Base-by-base conservation (phyloP, 2,329 filamentous ascomycete genomes). In the Xylariaceae sp. region DNA sequence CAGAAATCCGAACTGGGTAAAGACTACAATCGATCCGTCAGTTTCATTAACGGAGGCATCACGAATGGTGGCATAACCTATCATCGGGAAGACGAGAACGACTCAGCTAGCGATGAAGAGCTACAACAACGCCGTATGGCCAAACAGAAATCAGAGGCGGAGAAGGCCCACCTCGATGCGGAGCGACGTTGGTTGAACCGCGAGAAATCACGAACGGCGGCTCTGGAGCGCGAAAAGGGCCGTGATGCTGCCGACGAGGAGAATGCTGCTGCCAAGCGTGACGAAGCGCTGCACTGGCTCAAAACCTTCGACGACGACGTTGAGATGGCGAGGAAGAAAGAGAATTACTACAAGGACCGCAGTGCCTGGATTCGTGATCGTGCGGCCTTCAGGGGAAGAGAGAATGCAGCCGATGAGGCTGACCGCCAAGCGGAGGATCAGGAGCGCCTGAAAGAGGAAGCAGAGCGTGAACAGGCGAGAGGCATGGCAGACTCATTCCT, bases 401-500 rank as follows among this genome's bases (percentile, higher is more conserved):
- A 99, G 66, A 78, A 82, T 22, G 79, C 81, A 15, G 77, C 85
- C 27, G 94, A 99, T 63, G 89, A 91, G n/a, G 75, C 81, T 9
- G 94, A 99, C 65, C 85, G 91, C 14, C 76, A 80, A 6, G 81
- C 83, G 3, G 94, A 99, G 69, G 80, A 86, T 48, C 82, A 86
- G 10, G 90, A 96, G 65, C 75, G 75, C 42, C 81, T 85, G 40
- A 80, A 83, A 45, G 82, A 87, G 56, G 77, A 83, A 53, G 83
- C 83, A 33, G 83, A 90, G 59, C 78, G 83, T 62, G 90, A 95
- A 63, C 83, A 88, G 58, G 90, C 89, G 3, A 81, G 84, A 30
- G 89, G 87, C 47, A 85, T 91, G 81, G 91, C 91, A 10, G 90
- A 96, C 67, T 88, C 88, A 38, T 97, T 96, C 82, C 77, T 96